A percentile compares a stretch with the other conserved stretches of the same genome.
Conservation (phyloP, 805 yeast species). For the Clavispora carvajalis region DNA sequence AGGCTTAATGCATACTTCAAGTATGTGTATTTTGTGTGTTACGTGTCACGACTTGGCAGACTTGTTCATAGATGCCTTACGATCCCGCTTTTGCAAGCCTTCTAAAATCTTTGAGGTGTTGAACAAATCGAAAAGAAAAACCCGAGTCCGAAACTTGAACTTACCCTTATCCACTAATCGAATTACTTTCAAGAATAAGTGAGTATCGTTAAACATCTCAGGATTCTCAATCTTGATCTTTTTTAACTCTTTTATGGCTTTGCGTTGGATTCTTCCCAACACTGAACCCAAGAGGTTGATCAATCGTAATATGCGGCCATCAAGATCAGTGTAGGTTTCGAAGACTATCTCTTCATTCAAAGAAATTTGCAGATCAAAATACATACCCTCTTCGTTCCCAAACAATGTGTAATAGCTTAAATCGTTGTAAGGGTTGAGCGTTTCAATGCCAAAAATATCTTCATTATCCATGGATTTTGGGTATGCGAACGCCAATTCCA, state of each 20-base stretch:
- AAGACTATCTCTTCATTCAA: constrained; percentile 13
- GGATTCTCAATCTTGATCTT: constrained; percentile 48
- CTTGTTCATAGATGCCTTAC: constrained; percentile 18
- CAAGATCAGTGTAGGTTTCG: constrained; percentile 13
- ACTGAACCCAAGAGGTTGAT: constrained; percentile 49
- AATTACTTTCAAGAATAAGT: constrained; percentile 47
- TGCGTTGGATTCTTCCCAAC: constrained; percentile 39
- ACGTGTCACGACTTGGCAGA: not conserved
- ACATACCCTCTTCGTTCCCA: constrained; percentile 7
- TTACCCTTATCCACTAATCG: constrained; percentile 50
- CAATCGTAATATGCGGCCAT: constrained; percentile 23
- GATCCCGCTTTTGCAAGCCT: constrained; percentile 41
- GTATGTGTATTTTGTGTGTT: not conserved
- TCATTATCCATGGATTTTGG: constrained; percentile 12
- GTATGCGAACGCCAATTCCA: constrained; percentile 9
- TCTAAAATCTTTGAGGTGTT: constrained; percentile 51
- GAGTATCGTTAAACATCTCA: constrained; percentile 49
- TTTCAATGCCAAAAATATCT: constrained; percentile 11
- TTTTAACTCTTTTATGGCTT: constrained; percentile 54
- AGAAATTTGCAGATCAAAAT: constrained; percentile 5
- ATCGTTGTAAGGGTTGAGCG: constrained; percentile 12
- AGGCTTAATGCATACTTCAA: not conserved
- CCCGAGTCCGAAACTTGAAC: constrained; percentile 59
- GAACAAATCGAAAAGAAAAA: constrained; percentile 56
- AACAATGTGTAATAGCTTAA: constrained; percentile 10